Percentiles rank a stretch among this genome's conserved stretches.
These are phyloP conservation scores for Flagelloscypha sp. DNA, from an alignment of 768 basidiomycete species.

Conservation along the genomic window DNA sequence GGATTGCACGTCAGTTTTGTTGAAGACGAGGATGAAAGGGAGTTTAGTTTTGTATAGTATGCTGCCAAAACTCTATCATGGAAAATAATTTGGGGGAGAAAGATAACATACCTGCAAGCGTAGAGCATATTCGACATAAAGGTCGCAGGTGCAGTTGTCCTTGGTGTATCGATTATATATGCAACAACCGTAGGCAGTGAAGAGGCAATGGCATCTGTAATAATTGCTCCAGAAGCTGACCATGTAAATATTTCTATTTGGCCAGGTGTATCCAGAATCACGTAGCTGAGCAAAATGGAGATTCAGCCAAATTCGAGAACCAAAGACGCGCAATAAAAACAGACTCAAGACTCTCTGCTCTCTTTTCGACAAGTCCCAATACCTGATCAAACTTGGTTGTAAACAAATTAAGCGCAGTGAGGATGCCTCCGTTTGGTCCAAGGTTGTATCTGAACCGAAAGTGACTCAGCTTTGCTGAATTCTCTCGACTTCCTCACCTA, in stretches of 20 bases:
- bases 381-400: slow-evolving; percentile 99
- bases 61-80: slow-evolving; percentile 27
- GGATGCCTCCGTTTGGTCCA: slow-evolving; percentile 95
- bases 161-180: slow-evolving; percentile 95
- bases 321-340: neutral
- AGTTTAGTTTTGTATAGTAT: slow-evolving; percentile 98
- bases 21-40: slow-evolving; percentile 96
- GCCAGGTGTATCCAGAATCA: slow-evolving; percentile 94
- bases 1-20: slow-evolving; percentile 90
- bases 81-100: neutral
- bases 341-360: slow-evolving; percentile 83
- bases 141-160: slow-evolving; percentile 89
- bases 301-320: no score
- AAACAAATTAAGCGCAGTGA: slow-evolving; percentile 95
- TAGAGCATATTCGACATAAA: slow-evolving; percentile 99
- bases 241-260: slow-evolving; percentile 99
- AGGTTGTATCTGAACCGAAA: slow-evolving; percentile 86
- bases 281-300: slow-evolving; percentile 49
- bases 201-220: slow-evolving; percentile 93
- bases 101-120: slow-evolving; percentile 72
- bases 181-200: slow-evolving; percentile 91
- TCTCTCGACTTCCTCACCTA: no score
- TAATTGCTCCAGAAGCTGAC: slow-evolving; percentile 98
- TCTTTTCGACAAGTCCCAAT: slow-evolving; percentile 80
- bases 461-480: no score